These are phyloP conservation scores for Asterella californica DNA, from an alignment of 225 moss, liverwort and hornwort genomes.

Conservation along the genomic window DNA sequence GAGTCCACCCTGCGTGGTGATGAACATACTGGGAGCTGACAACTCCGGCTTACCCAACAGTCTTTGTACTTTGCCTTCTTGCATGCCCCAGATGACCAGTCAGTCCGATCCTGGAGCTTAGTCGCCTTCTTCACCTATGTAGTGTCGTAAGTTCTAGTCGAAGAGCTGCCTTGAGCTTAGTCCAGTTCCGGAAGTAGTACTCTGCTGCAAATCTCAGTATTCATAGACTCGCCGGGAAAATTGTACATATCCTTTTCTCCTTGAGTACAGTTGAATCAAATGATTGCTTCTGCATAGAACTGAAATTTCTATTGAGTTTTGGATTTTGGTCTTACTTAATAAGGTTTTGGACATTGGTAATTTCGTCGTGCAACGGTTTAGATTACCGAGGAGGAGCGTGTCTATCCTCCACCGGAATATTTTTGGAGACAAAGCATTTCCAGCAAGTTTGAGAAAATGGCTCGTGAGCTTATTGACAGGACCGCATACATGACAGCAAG, in stretches of 20 bases:
- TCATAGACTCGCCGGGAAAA: background rate
- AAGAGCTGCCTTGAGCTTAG: background rate
- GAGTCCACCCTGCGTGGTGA: background rate
- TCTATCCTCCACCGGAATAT: slow-evolving; percentile 28
- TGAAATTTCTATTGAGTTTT: background rate
- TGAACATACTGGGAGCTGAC: background rate
- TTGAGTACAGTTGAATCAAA: background rate
- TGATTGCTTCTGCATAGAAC: background rate
- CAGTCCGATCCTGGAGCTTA: background rate
- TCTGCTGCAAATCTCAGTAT: background rate
- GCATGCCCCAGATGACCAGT: background rate
- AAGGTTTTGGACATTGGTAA: background rate
- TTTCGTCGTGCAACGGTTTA: slow-evolving; percentile 8
- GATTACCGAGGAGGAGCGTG: slow-evolving; percentile 30
- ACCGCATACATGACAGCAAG: slow-evolving; percentile 66
- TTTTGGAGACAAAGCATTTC: slow-evolving; percentile 70
- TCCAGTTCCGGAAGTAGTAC: background rate
- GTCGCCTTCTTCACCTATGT: background rate
- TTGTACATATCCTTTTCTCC: background rate
- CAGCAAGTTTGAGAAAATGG: slow-evolving; percentile 87
- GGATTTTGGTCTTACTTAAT: no score
- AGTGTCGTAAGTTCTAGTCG: background rate
- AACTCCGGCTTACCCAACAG: background rate
- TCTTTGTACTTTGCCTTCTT: background rate
- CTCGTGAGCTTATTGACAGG: slow-evolving; percentile 75